Evolutionary conservation across 2,329 filamentous ascomycete genomes (phyloP).

Genomic region (Cladosporium sp.): DNA sequence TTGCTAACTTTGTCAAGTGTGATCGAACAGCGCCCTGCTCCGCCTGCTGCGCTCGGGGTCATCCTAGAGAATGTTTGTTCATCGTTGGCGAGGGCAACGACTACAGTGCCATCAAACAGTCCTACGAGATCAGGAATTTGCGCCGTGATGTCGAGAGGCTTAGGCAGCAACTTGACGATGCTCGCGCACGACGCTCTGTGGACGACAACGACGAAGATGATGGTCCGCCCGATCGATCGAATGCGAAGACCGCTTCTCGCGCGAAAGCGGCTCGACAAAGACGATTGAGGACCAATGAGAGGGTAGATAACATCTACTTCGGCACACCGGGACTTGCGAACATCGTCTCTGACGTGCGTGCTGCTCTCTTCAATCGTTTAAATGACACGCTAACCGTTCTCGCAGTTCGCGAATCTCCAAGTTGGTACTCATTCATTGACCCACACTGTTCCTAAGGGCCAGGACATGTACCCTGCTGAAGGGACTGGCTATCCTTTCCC

Average conservation of each 20-base stretch:
- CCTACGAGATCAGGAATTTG: constrained; percentile 42
- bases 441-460: constrained; percentile 37
- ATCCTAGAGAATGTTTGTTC: constrained; percentile 43
- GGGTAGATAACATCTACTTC: constrained; percentile 44
- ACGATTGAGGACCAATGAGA: constrained; percentile 35
- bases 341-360: constrained; percentile 41
- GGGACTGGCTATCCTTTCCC: constrained; percentile 39
- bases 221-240: constrained; percentile 22
- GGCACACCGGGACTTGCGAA: constrained; percentile 44
- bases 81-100: constrained; percentile 40
- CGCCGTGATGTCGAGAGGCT: constrained; percentile 40
- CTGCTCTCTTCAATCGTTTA: not conserved
- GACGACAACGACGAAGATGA: constrained; percentile 34
- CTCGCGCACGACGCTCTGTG: constrained; percentile 24
- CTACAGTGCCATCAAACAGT: constrained; percentile 42
- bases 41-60: constrained; percentile 43
- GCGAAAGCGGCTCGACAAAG: constrained; percentile 23
- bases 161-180: constrained; percentile 36
- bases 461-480: constrained; percentile 38
- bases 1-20: constrained; percentile 31
- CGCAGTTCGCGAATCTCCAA: constrained; percentile 38
- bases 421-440: constrained; percentile 37
- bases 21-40: constrained; percentile 46
- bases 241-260: constrained; percentile 17
- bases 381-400: not conserved